A percentile compares a stretch with the other conserved stretches of the same genome.
Evolutionary conservation across 2,329 filamentous ascomycete species (phyloP).

Genomic region (Fonsecaea nubica): DNA sequence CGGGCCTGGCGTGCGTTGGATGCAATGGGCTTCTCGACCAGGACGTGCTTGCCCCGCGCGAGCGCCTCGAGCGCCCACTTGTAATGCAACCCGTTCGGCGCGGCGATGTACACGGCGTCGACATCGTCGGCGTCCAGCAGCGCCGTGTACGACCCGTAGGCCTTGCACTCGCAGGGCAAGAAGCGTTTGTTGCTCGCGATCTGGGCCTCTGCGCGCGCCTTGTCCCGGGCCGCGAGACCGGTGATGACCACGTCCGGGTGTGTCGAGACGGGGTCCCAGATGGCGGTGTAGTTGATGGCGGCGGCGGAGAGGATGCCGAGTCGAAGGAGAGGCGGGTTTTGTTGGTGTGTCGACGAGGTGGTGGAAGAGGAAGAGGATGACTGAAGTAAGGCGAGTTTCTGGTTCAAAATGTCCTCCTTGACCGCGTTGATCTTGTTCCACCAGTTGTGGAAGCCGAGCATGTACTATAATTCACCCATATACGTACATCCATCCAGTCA

Average conservation of each 20-base stretch:
- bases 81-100: slow-evolving; percentile 60
- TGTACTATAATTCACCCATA: neutral
- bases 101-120: slow-evolving; percentile 58
- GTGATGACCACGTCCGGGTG: slow-evolving; percentile 62
- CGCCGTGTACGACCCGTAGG: slow-evolving; percentile 42
- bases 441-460: slow-evolving; percentile 24
- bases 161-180: slow-evolving; percentile 44
- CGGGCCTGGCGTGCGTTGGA: slow-evolving; percentile 56
- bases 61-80: slow-evolving; percentile 58
- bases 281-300: slow-evolving; percentile 25
- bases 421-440: slow-evolving; percentile 16
- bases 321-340: neutral
- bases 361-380: neutral
- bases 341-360: neutral
- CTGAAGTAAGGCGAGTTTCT: neutral
- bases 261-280: slow-evolving; percentile 56
- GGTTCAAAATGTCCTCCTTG: neutral
- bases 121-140: slow-evolving; percentile 58
- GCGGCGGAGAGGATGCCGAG: slow-evolving; percentile 12
- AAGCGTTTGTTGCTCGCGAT: slow-evolving; percentile 55
- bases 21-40: slow-evolving; percentile 63
- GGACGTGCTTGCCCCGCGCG: slow-evolving; percentile 60
- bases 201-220: slow-evolving; percentile 54
- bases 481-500: neutral
- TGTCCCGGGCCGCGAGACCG: slow-evolving; percentile 61